These are phyloP conservation scores for Plenodomus lindquistii DNA, from an alignment of 2,329 filamentous ascomycete species.

Conservation along the genomic window DNA sequence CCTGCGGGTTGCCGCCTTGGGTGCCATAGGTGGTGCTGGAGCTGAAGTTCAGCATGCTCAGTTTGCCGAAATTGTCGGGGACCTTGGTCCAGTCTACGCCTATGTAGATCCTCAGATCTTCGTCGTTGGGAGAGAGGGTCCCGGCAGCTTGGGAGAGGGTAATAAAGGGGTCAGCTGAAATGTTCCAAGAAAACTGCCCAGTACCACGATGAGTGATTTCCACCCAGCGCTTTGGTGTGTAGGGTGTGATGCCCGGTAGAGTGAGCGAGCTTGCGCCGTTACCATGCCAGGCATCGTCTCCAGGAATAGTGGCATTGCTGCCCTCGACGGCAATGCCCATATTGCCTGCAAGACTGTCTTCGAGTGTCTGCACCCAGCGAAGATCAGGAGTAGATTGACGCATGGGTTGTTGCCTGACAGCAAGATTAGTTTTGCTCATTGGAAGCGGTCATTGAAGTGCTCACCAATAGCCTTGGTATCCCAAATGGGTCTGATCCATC, in stretches of 20 bases:
- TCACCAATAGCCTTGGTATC: slow-evolving; percentile 46
- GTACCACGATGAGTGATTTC: slow-evolving; percentile 44
- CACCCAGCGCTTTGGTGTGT: slow-evolving; percentile 40
- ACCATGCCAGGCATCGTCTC: slow-evolving; percentile 65
- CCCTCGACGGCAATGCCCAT: slow-evolving; percentile 68
- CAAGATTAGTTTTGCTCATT: not conserved
- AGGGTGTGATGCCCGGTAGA: slow-evolving; percentile 38
- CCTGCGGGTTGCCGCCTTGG: slow-evolving; percentile 31
- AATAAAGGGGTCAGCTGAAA: slow-evolving; percentile 43
- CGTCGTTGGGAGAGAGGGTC: slow-evolving; percentile 32
- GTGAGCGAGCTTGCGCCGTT: slow-evolving; percentile 47
- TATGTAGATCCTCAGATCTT: slow-evolving; percentile 43
- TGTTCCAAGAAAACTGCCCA: slow-evolving; percentile 39
- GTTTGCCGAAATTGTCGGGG: slow-evolving; percentile 28
- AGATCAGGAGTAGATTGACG: slow-evolving; percentile 67
- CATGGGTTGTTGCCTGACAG: slow-evolving; percentile 70
- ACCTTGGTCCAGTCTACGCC: slow-evolving; percentile 42
- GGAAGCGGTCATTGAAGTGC: slow-evolving; percentile 32
- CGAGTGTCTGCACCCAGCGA: slow-evolving; percentile 61
- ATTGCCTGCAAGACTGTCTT: slow-evolving; percentile 63
- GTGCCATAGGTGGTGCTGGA: slow-evolving; percentile 46
- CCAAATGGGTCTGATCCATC: slow-evolving; percentile 48
- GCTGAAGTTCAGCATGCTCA: slow-evolving; percentile 40
- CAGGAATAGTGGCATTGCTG: slow-evolving; percentile 67
- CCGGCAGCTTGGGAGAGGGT: slow-evolving; percentile 39